Base-by-base conservation (phyloP, 2,329 filamentous ascomycete species). In the Pseudocercospora crystallina region DNA sequence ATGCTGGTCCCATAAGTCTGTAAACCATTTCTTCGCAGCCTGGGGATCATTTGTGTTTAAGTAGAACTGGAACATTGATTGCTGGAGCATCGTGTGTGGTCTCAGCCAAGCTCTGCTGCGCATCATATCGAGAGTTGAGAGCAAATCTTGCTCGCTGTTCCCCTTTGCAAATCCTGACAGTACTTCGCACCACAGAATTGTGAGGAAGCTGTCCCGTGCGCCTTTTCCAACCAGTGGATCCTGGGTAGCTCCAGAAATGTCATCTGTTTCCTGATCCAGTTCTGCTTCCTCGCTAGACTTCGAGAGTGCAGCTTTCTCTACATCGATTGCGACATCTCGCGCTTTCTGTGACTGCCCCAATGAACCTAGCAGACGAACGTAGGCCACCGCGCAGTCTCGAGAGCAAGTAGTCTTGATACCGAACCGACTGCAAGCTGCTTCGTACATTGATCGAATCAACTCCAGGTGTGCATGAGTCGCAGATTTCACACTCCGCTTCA, bases 1-100 rank as follows among this genome's bases (percentile, higher is more conserved):
- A 13, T 48, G 36, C 30, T 47, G 38, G n/a, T 26, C 32, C 47
- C 51, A 52, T 8, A 41, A 29, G 61, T 87, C 29, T 20, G 20
- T 11, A 29, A 47, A 90, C 81, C 90, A 89, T 10, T 74, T 66
- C 62, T 86, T 84, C 2, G 84, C 84, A 54, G 81, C 79, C n/a
- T 76, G 67, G 3, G 86, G 64, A 40, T 82, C 73, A 58, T 84
- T 73, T 38, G 75, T 76, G 10, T 73, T 67, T 1, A 85, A 80
- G 60, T 85, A 90, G 59, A 86, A 86, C 0, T 68, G 69, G 2
- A 84, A 48, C 53, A 64, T 55, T 5, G 29, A 14, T 8, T 20
- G 12, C 4, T 39, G 34, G 33, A 14, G 39, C 2, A 2, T 42
- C 15, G 8, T 34, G 11, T 34, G 20, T 26, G 20, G 20, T 26